A percentile compares a stretch with the other conserved stretches of the same genome.
Conservation (phyloP, 345 rosid species). For the Brassica juncea region DNA sequence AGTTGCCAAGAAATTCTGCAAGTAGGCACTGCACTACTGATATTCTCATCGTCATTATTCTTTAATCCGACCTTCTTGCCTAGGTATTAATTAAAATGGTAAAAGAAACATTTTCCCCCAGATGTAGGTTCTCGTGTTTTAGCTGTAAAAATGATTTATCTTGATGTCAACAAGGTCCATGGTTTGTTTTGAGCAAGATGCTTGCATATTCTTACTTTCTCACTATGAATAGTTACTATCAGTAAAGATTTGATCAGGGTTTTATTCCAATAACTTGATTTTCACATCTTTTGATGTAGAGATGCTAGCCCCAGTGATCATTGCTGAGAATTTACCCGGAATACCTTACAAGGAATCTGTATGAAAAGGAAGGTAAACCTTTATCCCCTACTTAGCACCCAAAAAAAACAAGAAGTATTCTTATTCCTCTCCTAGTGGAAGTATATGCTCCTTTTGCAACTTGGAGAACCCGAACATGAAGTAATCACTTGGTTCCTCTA, state of each 20-base stretch:
- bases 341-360: conserved; percentile 45
- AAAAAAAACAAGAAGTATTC: conserved; percentile 37
- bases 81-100: conserved; percentile 15
- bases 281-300: conserved; percentile 39
- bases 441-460: conserved; percentile 43
- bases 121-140: neutral
- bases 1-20: conserved; percentile 54
- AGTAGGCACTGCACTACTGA: conserved; percentile 41
- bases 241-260: conserved; percentile 23
- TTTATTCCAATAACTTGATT: conserved; percentile 39
- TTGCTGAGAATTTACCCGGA: conserved; percentile 50
- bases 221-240: conserved; percentile 22
- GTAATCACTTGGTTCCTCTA: conserved; percentile 25
- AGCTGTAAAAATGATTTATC: neutral
- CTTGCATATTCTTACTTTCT: conserved; percentile 6
- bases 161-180: neutral
- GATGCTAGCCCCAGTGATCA: conserved; percentile 58
- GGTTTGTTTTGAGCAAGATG: neutral
- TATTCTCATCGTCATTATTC: conserved; percentile 32
- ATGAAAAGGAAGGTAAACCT: conserved; percentile 24
- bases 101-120: neutral
- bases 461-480: conserved; percentile 43
- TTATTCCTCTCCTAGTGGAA: conserved; percentile 48
- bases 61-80: neutral
- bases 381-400: neutral